Evolutionary conservation across 75 land plant species (phyloP), one percentile per base, ranked within the genome.

Genomic region (Pseudotsuga menziesii): DNA sequence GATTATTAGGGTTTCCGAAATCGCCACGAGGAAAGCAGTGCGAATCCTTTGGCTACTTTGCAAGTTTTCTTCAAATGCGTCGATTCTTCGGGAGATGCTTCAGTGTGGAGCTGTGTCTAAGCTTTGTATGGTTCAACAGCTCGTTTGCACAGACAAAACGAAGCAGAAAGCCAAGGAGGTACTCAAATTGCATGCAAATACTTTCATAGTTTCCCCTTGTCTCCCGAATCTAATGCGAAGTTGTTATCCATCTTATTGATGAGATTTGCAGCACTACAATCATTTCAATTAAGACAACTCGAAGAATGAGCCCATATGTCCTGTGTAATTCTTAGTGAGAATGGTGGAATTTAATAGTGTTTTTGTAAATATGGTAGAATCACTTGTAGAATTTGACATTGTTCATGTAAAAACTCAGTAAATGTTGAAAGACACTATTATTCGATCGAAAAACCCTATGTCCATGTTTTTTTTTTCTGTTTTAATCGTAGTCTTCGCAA

Each of bases 81-180:
- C 74, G 72, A 81, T 84, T 14, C 11, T 84, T 75, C 80, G 80
- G 72, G 86, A 87, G 17, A 84, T 88, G 89, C 6, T 84, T 82
- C 32, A 74, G 39, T 88, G 20, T 58, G 89, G 89, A 4, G 29
- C 84, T 44, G 86, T 84, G 82, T 76, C 61, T 86, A 84, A 84
- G 81, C 73, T 88, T 5, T 6, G 78, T 62, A 78, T 66, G 2
- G 17, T 88, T 76, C 26, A 84, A 54, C 86, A 88, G 19, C 12
- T 84, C 17, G 81, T 78, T 6, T 80, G 84, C 11, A 67, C 11
- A 6, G n/a, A 2, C 0, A 73, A 83, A 20, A 84, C 82, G 12
- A 88, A 78, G 80, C 86, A 82, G 52, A 84, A 61, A 72, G 89
- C 81, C 35, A 14, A 80, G 73, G 78, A 76, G 82, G 82, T 88